phyloP scores from a whole-genome alignment of 352 stramenopile genomes.

The Thraustochytrium striatum region DNA sequence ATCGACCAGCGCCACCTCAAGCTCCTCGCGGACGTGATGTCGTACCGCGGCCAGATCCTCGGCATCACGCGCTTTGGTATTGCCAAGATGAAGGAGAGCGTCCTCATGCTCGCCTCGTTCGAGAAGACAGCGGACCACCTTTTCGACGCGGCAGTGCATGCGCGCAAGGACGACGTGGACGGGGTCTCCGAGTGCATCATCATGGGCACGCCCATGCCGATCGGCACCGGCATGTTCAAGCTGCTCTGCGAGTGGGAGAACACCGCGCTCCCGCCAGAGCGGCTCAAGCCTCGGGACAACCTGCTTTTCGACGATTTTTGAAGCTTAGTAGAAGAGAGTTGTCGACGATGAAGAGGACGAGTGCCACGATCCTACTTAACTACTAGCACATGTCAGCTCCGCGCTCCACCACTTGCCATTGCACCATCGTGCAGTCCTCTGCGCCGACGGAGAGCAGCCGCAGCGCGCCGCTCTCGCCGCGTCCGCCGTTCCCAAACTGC shows the following conservation, averaged over 20 bases:
- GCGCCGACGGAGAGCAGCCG: no score
- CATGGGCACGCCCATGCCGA: conserved; percentile 97
- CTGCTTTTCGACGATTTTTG: no score
- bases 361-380: no score
- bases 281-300: no score
- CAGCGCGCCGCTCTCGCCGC: no score
- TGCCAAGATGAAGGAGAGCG: conserved; percentile 98
- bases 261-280: neutral
- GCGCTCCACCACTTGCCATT: no score
- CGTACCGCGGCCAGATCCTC: conserved; percentile 85
- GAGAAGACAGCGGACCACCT: conserved; percentile 99
- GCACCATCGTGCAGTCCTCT: no score
- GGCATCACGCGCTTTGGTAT: conserved; percentile 95
- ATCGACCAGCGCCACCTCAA: conserved; percentile 98
- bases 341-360: no score
- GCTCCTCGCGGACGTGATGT: conserved; percentile 99
- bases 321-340: no score
- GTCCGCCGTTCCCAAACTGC: no score
- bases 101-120: conserved; percentile 98
- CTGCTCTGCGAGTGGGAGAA: conserved; percentile 61
- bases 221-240: conserved; percentile 97
- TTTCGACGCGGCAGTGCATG: conserved; percentile 98
- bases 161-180: conserved; percentile 93
- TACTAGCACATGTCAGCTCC: no score
- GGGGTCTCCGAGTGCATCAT: conserved; percentile 99